A percentile compares a stretch with the other conserved stretches of the same genome.
Conservation (phyloP, 495 filamentous ascomycete species). For the Xylaria curta region DNA sequence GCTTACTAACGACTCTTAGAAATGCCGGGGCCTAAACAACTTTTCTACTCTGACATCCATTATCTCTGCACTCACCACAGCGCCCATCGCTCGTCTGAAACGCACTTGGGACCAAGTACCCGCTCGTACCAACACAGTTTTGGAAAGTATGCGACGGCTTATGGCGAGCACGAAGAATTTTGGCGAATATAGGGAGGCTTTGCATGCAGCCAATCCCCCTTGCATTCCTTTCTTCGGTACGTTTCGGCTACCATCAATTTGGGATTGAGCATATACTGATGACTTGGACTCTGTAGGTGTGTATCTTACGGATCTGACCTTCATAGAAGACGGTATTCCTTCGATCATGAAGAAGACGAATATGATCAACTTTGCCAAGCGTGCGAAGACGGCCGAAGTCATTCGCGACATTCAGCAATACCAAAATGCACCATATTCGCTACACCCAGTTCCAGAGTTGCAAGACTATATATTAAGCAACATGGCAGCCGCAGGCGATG, state of each 20-base stretch:
- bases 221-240: slow-evolving; percentile 99
- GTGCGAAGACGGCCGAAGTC: slow-evolving; percentile 95
- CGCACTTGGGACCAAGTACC: slow-evolving; percentile 96
- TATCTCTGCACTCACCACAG: slow-evolving; percentile 91
- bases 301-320: slow-evolving; percentile 96
- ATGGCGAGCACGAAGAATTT: slow-evolving; percentile 99
- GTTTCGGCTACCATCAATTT: slow-evolving; percentile 32
- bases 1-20: slow-evolving; percentile 60
- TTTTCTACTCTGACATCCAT: slow-evolving; percentile 98
- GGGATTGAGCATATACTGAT: slow-evolving; percentile 29
- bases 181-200: slow-evolving; percentile 89
- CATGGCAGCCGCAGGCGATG: slow-evolving; percentile 90
- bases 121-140: slow-evolving; percentile 73
- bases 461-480: slow-evolving; percentile 97
- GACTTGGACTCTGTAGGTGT: slow-evolving; percentile 67
- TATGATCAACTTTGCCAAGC: slow-evolving; percentile 97
- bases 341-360: slow-evolving; percentile 93
- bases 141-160: slow-evolving; percentile 89
- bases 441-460: slow-evolving; percentile 86
- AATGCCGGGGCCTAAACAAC: slow-evolving; percentile 93
- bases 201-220: slow-evolving; percentile 91
- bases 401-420: slow-evolving; percentile 98
- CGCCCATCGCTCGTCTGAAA: slow-evolving; percentile 90
- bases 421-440: slow-evolving; percentile 91
- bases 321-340: slow-evolving; percentile 98